Evolutionary conservation across 768 basidiomycete genomes (phyloP), one percentile per base, ranked within the genome.

Genomic region (Leucocoprinus leucothites): DNA sequence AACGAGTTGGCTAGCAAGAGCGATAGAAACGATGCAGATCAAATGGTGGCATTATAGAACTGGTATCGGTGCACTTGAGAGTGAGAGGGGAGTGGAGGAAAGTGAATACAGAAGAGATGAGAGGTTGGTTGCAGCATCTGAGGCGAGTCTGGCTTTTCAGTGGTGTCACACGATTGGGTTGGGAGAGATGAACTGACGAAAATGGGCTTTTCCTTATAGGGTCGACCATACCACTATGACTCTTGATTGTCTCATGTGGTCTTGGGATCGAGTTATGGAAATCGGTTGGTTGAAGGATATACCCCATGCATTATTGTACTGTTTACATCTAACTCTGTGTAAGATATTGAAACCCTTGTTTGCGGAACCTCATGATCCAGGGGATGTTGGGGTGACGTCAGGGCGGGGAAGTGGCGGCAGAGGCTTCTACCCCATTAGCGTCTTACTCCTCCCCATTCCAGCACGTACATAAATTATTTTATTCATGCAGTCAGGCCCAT

Each of bases 21-120:
- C 34, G 26, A 21, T 43, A 16, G 54, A 56, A 40, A 49, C 41
- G 6, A 18, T 56, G 41, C 54, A 56, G 46, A 56, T 48, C 28
- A n/a, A 28, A 22, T 49, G 26, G 47, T 56, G 54, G 54, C 53
- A 55, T 8, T 19, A 28, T 14, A 41, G 38, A 22, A 55, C 47
- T 8, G 54, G 54, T n/a, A 42, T 41, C 31, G 14, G 34, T 11
- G 38, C 11, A 3, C 4, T 38, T 3, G 40, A 35, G n/a, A 31
- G 41, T 28, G 54, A 56, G 26, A 5, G 40, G 26, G 34, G 11
- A 18, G 21, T 44, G 3, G 24, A 41, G 6, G 54, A 56, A 22
- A 56, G 16, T 35, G 54, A 56, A 22, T 56, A 43, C 24, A 44
- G 54, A 31, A 48, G 54, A 43, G 54, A 56, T 19, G 48, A 56